Base-by-base conservation (phyloP, 148 eudicot species). In the Fallopia convolvulus region DNA sequence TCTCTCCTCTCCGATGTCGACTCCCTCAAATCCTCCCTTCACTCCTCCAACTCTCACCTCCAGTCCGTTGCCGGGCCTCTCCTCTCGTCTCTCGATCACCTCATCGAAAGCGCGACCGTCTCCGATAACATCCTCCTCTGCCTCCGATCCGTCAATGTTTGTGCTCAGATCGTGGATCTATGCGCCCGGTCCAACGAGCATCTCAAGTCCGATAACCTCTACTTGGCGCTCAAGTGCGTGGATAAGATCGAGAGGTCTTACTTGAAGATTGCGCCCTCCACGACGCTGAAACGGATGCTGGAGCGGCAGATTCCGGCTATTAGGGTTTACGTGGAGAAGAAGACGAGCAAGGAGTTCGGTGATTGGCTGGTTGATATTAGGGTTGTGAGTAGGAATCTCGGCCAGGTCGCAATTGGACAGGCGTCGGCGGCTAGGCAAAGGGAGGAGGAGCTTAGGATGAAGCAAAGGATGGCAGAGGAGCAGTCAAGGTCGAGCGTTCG, bases 311-410 rank as follows among this genome's bases (percentile, higher is more conserved):
- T 92, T 68, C 96, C 97, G n/a, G 87, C 83, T 39, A 87, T 94
- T 74, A 83, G 97, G 56, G 83, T 79, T 14, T 87, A 89, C 41
- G 93, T 89, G 10, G 93, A 92, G 82, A 82, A 89, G 82, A 85
- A 83, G 70, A 87, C 91, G 33, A 89, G 83, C 61, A 89, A 89
- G 75, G 97, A 95, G 77, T 88, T 95, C 41, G 91, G 93, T 0
- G 96, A 95, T 76, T 95, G 99, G 99, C 78, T 95, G 11, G 99
- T 95, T 2, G 96, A 95, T 80, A 92, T 95, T 81, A 88, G 99
- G n/a, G 76, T 84, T 23, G 97, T 88, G 48, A 89, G 97, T 79
- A 81, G 99, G 77, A 92, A 91, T 77, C 75, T 95, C 44, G 99
- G 99, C 6, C 99, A 92, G 81, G 87, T 95, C 17, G 99, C 99